Base-by-base conservation (phyloP, 495 filamentous ascomycete genomes). In the Neurospora sp. region DNA sequence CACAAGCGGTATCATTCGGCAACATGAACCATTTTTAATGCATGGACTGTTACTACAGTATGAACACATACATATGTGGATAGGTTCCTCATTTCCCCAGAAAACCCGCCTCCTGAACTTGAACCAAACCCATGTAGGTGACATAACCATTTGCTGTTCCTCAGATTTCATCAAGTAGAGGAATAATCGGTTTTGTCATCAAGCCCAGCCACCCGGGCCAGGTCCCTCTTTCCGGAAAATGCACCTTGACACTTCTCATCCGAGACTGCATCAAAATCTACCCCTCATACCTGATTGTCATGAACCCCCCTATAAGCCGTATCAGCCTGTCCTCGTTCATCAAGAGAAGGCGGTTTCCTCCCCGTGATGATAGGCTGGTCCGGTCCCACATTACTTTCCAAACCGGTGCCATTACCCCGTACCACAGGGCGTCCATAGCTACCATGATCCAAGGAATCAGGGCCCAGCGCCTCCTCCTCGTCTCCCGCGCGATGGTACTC, bases 401-500 rank as follows among this genome's bases (percentile, higher is more conserved):
- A 18, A 66, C 53, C 53, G 53, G 53, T 66, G 27, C 53, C 53
- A 18, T 35, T 66, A 3, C 27, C 53, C 14, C 14, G 53, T 66
- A 16, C 53, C 31, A 37, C 53, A 27, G 27, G 20, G 18, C 22
- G 27, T 53, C 70, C 27, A 38, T 66, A 66, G 22, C 73, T 78
- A 37, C 76, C 74, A 20, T 53, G 73, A 9, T 74, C 75, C 37
- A 71, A 76, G 16, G 66, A 20, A 38, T 75, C 73, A 16, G 61
- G 42, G 22, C 38, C 39, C 14, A 81, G 69, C 3, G 75, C 76
- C 69, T 83, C 83, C 46, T 78, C 80, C 46, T 82, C 83, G 70
- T 82, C 81, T 6, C 81, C 80, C 7, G 75, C 71, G 6, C 78
- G 75, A 66, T 66, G 35, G 40, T 80, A 78, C n/a, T 75, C 66